Base-by-base conservation (phyloP, 1,139 yeast genomes). In the Debaryomyces fabryi region DNA sequence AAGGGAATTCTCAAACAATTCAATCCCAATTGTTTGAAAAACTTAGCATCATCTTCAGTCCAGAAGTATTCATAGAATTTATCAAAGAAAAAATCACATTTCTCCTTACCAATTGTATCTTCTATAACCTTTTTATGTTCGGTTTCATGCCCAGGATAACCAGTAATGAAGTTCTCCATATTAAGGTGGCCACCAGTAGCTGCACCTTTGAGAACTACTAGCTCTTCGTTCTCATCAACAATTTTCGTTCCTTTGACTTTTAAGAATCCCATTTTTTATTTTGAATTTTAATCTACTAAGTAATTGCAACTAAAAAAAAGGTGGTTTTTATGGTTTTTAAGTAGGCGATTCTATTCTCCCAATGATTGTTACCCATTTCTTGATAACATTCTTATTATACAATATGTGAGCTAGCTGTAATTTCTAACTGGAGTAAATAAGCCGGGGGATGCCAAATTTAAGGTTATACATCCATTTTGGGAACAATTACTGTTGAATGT, bases 101-200 rank as follows among this genome's bases (percentile, higher is more conserved):
- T 76, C 42, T 75, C 78, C 49, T 67, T 48, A 36, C 80, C 81
- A 47, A 76, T 67, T 21, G 59, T 69, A 35, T 55, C 48, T 44
- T 54, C 52, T 48, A 76, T 56, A 2, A 71, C 74, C 43, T 62
- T 51, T 53, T 74, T 74, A 54, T 73, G 79, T 54, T 75, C 79
- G 18, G 76, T 69, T 56, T 75, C 80, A 52, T 72, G 77, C 6
- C 80, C 80, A 13, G 80, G 77, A 50, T 70, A 76, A 3, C 80
- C 80, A 35, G 79, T 76, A 52, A 76, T 76, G 69, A 76, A 76
- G 57, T 76, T 76, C 56, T 76, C 80, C 80, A 76, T 76, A 56
- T 75, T 76, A 49, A 76, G 64, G 51, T 72, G 77, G 39, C 80
- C 80, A 27, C 80, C 80, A 36, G 65, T 67, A 44, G 78, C 79